Conservation (phyloP, 2,329 filamentous ascomycete species). For the Dryadomyces quercivorus region DNA sequence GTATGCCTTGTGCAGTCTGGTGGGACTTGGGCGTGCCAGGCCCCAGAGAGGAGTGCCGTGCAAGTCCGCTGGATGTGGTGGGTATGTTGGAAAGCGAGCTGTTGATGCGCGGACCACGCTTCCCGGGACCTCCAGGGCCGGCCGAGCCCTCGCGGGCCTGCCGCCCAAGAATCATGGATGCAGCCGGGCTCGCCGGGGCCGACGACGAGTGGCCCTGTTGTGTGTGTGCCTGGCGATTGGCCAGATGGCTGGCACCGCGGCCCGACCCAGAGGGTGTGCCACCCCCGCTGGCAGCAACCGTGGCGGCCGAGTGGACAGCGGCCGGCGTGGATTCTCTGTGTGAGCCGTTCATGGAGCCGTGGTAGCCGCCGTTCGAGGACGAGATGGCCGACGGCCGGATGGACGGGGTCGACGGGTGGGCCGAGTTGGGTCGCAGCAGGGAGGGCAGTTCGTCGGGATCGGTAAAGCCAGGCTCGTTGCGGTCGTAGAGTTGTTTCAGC, state of each 20-base stretch:
- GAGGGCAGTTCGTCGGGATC: slow-evolving; percentile 53
- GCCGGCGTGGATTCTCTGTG: slow-evolving; percentile 13
- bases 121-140: slow-evolving; percentile 38
- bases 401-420: slow-evolving; percentile 32
- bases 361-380: slow-evolving; percentile 19
- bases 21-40: slow-evolving; percentile 47
- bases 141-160: slow-evolving; percentile 46
- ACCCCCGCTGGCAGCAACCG: slow-evolving; percentile 11
- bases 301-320: background rate
- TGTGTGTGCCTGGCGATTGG: slow-evolving; percentile 37
- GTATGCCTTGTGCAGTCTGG: slow-evolving; percentile 16
- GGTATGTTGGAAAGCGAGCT: slow-evolving; percentile 34
- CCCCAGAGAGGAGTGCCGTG: slow-evolving; percentile 49
- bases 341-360: slow-evolving; percentile 16
- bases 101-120: slow-evolving; percentile 38
- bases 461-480: slow-evolving; percentile 47
- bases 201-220: slow-evolving; percentile 39
- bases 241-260: slow-evolving; percentile 27
- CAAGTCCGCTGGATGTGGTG: slow-evolving; percentile 43
- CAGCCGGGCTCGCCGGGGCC: slow-evolving; percentile 47
- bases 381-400: slow-evolving; percentile 18
- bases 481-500: slow-evolving; percentile 49
- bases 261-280: slow-evolving; percentile 8
- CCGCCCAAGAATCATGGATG: slow-evolving; percentile 45
- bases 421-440: slow-evolving; percentile 43